Conservation (phyloP, 768 basidiomycete genomes). For the Harrya chromipes region DNA sequence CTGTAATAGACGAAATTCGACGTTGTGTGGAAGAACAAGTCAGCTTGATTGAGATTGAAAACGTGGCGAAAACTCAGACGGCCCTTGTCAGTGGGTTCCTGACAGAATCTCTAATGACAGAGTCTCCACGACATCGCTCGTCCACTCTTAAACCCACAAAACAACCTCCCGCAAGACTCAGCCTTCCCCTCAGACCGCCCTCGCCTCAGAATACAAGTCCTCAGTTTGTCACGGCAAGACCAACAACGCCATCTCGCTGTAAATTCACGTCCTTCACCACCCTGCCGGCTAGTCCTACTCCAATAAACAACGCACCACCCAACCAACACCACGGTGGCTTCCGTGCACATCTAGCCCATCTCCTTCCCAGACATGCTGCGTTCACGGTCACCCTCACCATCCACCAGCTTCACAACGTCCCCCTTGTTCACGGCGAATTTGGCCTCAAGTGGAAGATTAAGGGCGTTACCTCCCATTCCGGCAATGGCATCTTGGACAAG, state of each 20-base stretch:
- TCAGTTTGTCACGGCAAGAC: not conserved
- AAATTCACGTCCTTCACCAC: not conserved
- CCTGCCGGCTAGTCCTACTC: slow-evolving; percentile 9
- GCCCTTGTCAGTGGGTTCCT: not conserved
- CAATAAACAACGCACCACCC: not conserved
- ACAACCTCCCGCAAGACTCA: slow-evolving; percentile 5
- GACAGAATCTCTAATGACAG: not conserved
- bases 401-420: slow-evolving; percentile 69
- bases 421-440: slow-evolving; percentile 69
- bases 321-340: slow-evolving; percentile 23
- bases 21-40: no score
- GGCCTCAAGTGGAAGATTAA: slow-evolving; percentile 71
- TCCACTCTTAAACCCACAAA: slow-evolving; percentile 13
- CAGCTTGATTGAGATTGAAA: not conserved
- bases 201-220: not conserved
- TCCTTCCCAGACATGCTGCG: slow-evolving; percentile 62
- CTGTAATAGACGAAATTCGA: no score
- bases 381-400: slow-evolving; percentile 61
- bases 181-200: not conserved
- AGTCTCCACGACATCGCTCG: slow-evolving; percentile 20
- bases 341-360: slow-evolving; percentile 57
- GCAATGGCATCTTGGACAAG: slow-evolving; percentile 42
- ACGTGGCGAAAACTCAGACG: not conserved
- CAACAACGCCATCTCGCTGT: not conserved
- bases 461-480: slow-evolving; percentile 42